Conservation (phyloP, 164 flowering plant species). For the Berberis vulgaris region DNA sequence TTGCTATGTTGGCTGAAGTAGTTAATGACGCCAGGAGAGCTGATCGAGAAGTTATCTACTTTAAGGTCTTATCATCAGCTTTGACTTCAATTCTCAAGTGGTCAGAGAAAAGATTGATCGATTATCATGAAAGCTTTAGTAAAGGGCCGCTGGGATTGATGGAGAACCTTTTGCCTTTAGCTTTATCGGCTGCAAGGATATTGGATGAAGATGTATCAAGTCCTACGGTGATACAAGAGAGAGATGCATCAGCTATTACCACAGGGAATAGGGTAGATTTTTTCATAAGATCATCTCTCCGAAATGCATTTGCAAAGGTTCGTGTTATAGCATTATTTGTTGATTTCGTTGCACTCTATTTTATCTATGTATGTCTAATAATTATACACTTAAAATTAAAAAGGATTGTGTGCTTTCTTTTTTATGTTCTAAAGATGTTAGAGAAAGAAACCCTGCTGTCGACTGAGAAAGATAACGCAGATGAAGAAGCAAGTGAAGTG, state of each 20-base stretch:
- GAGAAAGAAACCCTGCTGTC: constrained; percentile 21
- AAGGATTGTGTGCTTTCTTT: not conserved
- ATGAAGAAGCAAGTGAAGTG: constrained; percentile 36
- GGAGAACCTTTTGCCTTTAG: constrained; percentile 66
- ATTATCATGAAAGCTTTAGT: constrained; percentile 57
- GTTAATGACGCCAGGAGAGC: constrained; percentile 52
- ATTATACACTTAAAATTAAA: not conserved
- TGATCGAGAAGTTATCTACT: constrained; percentile 40
- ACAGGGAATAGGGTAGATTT: constrained; percentile 45
- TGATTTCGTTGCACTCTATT: not conserved
- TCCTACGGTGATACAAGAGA: constrained; percentile 17
- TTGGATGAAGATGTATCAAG: constrained; percentile 47
- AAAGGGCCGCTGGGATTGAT: constrained; percentile 39
- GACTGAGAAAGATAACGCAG: constrained; percentile 16
- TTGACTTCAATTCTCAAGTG: constrained; percentile 56
- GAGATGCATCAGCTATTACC: constrained; percentile 19
- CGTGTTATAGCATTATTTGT: not conserved
- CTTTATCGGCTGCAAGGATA: constrained; percentile 47
- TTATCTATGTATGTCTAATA: not conserved
- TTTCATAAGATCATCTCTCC: constrained; percentile 61
- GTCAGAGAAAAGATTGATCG: constrained; percentile 59
- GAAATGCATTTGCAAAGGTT: constrained; percentile 68
- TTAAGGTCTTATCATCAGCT: constrained; percentile 40
- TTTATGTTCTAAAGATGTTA: constrained; percentile 30
- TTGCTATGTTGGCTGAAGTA: constrained; percentile 62